Evolutionary conservation across 1,139 yeast genomes (phyloP).

Genomic region (Pichia sp.): DNA sequence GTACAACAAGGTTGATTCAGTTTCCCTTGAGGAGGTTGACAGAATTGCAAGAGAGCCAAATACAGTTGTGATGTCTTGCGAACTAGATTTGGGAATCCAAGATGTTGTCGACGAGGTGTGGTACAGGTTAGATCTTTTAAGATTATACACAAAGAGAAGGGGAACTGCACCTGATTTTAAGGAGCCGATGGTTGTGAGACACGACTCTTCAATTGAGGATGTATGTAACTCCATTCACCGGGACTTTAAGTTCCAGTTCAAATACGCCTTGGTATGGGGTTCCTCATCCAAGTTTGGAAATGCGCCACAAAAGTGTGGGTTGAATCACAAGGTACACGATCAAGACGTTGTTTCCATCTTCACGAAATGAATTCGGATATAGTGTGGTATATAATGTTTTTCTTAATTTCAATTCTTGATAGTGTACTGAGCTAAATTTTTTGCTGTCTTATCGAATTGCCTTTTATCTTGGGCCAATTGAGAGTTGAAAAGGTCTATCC

Average conservation of each 20-base stretch:
- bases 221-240: slow-evolving; percentile 92
- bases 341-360: slow-evolving; percentile 93
- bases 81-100: slow-evolving; percentile 75
- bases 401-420: not conserved
- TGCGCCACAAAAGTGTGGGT: slow-evolving; percentile 94
- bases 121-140: slow-evolving; percentile 75
- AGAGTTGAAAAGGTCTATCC: slow-evolving; percentile 20
- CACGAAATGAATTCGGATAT: slow-evolving; percentile 48
- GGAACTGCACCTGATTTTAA: slow-evolving; percentile 75
- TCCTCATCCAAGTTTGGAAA: slow-evolving; percentile 78
- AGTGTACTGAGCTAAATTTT: slow-evolving; percentile 8
- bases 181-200: slow-evolving; percentile 90
- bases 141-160: slow-evolving; percentile 83
- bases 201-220: slow-evolving; percentile 70
- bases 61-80: slow-evolving; percentile 92
- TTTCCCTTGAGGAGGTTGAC: slow-evolving; percentile 90
- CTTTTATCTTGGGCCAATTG: slow-evolving; percentile 12
- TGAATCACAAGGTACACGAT: slow-evolving; percentile 76
- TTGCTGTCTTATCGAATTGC: slow-evolving; percentile 12
- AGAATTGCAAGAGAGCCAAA: slow-evolving; percentile 86
- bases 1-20: slow-evolving; percentile 93
- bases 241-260: slow-evolving; percentile 86
- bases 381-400: not conserved
- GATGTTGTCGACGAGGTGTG: slow-evolving; percentile 91
- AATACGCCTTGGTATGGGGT: slow-evolving; percentile 96